A percentile compares a stretch with the other conserved stretches of the same genome.
phyloP scores from a whole-genome alignment of 768 basidiomycete genomes.

The Phanerochaete sordida region DNA sequence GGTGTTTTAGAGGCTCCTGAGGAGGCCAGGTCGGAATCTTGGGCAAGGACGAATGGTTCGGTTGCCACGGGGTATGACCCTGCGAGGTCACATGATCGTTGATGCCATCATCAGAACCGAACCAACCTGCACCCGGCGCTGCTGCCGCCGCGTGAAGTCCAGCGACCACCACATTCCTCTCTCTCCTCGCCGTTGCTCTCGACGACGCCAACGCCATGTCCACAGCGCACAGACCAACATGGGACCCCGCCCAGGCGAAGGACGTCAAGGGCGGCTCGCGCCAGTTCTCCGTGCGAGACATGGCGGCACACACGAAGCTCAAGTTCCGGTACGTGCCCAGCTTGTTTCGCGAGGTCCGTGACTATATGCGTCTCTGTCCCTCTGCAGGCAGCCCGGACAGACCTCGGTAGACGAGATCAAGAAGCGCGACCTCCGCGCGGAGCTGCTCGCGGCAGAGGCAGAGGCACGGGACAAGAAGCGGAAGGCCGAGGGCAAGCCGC shows the following conservation, averaged over 20 bases:
- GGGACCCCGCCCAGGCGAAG: conserved; percentile 93
- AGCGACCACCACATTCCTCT: not conserved
- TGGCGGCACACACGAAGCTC: conserved; percentile 95
- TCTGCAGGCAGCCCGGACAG: conserved; percentile 85
- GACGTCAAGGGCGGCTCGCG: conserved; percentile 91
- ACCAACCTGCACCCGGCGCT: not conserved
- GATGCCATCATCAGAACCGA: not conserved
- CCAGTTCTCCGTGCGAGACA: conserved; percentile 89
- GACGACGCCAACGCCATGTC: conserved; percentile 48
- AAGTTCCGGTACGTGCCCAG: conserved; percentile 77
- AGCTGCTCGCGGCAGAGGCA: conserved; percentile 82
- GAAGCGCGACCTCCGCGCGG: conserved; percentile 76
- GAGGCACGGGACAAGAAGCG: conserved; percentile 88
- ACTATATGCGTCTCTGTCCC: not conserved
- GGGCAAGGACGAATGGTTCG: not conserved
- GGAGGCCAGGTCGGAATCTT: not conserved
- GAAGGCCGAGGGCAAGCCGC: conserved; percentile 74
- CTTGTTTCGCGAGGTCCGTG: not conserved
- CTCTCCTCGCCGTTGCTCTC: not conserved
- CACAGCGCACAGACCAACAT: conserved; percentile 92
- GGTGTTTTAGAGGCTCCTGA: not conserved
- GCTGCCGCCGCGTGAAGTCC: not conserved
- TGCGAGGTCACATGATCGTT: not conserved
- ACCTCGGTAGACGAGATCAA: conserved; percentile 75
- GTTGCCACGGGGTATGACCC: not conserved